These are phyloP conservation scores for Pseudogymnoascus sp. DNA, from an alignment of 2,329 filamentous ascomycete species.

Conservation along the genomic window DNA sequence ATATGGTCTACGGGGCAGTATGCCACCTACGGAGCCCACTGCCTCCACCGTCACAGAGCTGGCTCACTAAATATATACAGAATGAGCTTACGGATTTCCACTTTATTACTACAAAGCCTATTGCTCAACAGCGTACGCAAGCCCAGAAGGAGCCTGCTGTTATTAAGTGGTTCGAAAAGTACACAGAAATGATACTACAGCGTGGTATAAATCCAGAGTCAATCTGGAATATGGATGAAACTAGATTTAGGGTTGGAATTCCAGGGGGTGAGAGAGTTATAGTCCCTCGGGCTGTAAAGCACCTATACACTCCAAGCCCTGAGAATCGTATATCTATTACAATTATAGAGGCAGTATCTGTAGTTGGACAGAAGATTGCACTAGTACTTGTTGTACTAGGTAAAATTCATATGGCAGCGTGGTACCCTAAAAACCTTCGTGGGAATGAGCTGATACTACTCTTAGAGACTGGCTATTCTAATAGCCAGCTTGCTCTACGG, in stretches of 20 bases:
- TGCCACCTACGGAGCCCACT: not conserved
- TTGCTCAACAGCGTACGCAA: not conserved
- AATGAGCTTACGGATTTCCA: not conserved
- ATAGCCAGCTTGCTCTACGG: not conserved
- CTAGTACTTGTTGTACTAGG: not conserved
- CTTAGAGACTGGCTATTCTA: not conserved
- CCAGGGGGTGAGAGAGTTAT: too few relatives aligned
- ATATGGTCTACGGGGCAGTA: not conserved
- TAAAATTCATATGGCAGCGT: not conserved
- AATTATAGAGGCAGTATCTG: too few relatives aligned
- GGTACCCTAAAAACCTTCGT: not conserved
- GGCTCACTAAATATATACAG: not conserved
- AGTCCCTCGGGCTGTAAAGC: too few relatives aligned
- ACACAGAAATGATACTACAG: too few relatives aligned
- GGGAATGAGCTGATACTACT: not conserved
- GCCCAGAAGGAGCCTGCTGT: too few relatives aligned
- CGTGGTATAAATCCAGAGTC: too few relatives aligned
- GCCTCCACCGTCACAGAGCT: not conserved
- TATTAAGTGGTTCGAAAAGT: too few relatives aligned
- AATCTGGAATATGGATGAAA: too few relatives aligned
- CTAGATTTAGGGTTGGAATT: too few relatives aligned
- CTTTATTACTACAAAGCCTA: not conserved
- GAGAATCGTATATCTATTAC: too few relatives aligned
- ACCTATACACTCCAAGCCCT: too few relatives aligned
- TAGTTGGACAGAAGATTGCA: not conserved